Base-by-base conservation (phyloP, 768 basidiomycete species). In the Pleurotus pulmonarius region DNA sequence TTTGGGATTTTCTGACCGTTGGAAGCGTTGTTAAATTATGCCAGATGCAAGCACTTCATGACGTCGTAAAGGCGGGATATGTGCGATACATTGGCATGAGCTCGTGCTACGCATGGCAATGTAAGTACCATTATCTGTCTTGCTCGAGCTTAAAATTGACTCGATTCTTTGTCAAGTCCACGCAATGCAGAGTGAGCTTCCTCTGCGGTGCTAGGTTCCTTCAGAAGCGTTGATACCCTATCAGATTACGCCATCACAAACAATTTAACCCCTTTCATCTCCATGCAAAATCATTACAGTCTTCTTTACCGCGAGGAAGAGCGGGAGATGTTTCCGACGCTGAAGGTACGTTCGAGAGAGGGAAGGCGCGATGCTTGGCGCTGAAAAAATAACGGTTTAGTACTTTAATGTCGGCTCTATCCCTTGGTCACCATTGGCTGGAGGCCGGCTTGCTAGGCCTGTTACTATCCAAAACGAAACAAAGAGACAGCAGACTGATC, bases 281-380 rank as follows among this genome's bases (percentile, higher is more conserved):
- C 80, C 9, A 85, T 86, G 84, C 84, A 86, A 65, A 83, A 86
- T 67, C 77, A 81, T 58, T 78, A 85, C 63, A 77, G 65, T 56
- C 72, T 83, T 5, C 46, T 82, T 38, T 85, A 85, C 63, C 77
- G 83, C 45, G 84, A 86, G 64, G 84, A 86, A 64, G 84, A 83
- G 62, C 74, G 75, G 20, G 80, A 81, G 62, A 80, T 82, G 79
- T 77, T 82, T 59, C 83, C 84, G 0, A 65, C 65, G 6, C 62
- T 70, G 22, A 70, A 70, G 62, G 70, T 64, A 38, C 20, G 16
- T 7, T 20, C 20, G 20, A 20, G 20, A 20, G 20, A 20, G 20
- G 20, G 20, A 20, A 20, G 9, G 7, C 29, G 7, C 9, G 9
- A 29, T 29, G 8, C 0, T 9, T 7, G 1, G 29, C 1, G 29